Evolutionary conservation across 2,329 filamentous ascomycete genomes (phyloP).

Genomic region (Aplosporella prunicola): DNA sequence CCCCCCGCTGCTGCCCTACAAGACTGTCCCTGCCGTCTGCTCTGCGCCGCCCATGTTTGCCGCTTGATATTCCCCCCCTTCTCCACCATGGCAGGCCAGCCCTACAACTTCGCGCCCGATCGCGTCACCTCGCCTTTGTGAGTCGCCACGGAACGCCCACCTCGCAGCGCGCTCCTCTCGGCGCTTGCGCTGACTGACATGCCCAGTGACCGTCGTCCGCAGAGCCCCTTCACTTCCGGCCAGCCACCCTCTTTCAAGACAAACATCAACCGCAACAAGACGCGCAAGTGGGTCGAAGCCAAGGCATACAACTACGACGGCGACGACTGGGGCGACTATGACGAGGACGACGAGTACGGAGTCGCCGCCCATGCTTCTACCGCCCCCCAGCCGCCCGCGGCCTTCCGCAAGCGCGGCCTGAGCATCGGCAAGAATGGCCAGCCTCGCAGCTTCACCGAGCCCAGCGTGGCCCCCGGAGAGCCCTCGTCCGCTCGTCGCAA

Average conservation of each 20-base stretch:
- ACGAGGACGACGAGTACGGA: slow-evolving; percentile 48
- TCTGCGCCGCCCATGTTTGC: slow-evolving; percentile 1
- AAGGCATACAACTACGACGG: slow-evolving; percentile 81
- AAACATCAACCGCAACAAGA: slow-evolving; percentile 82
- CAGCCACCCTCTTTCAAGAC: slow-evolving; percentile 59
- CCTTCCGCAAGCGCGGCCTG: slow-evolving; percentile 34
- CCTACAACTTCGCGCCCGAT: slow-evolving; percentile 8
- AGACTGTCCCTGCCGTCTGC: not conserved
- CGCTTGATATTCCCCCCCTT: not conserved
- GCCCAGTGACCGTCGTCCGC: slow-evolving; percentile 21
- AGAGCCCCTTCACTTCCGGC: slow-evolving; percentile 18
- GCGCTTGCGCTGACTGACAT: not conserved
- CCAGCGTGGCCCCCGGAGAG: slow-evolving; percentile 19
- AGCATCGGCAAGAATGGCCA: slow-evolving; percentile 16
- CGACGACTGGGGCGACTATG: slow-evolving; percentile 76
- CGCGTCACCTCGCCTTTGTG: slow-evolving; percentile 14
- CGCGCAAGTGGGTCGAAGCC: slow-evolving; percentile 90
- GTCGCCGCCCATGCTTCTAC: slow-evolving; percentile 38
- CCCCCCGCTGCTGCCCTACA: not conserved
- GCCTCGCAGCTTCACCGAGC: slow-evolving; percentile 33
- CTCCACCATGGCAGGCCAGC: slow-evolving; percentile 9
- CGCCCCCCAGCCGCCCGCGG: slow-evolving; percentile 31
- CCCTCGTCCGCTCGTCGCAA: slow-evolving; percentile 28
- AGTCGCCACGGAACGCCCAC: slow-evolving; percentile 6
- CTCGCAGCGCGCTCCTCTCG: not conserved